Base-by-base conservation (phyloP, 345 rosid species). In the Hirschfeldia incana region DNA sequence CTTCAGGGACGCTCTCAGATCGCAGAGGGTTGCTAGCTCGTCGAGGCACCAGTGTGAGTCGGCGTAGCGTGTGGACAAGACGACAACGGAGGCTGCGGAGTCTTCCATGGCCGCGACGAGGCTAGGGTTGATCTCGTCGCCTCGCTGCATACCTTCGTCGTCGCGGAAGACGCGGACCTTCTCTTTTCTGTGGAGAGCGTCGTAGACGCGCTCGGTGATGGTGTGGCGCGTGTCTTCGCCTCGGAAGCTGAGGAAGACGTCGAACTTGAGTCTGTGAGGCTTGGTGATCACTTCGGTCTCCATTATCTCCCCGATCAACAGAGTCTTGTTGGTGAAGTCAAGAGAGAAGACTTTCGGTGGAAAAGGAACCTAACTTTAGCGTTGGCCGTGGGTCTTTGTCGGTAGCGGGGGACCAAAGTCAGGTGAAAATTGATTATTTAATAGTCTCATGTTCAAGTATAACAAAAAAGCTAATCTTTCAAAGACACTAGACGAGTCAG, bases 181-280 rank as follows among this genome's bases (percentile, higher is more conserved):
- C 7, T 77, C 44, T 21, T 30, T 65, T 9, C 44, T 6, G 42
- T 39, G 13, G 2, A 8, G 70, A n/a, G 84, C 84, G 0, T 65
- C 55, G 12, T 8, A 10, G 79, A 89, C 81, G 2, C 29, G 16
- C 49, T 5, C 27, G 3, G 87, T 80, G 80, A 89, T 32, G 70
- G 39, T 73, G 2, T 29, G 3, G 57, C 93, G 85, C 10, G 88
- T 87, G 76, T 89, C 93, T 65, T 76, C 85, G 13, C 90, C 88
- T 16, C 88, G 80, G 79, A 89, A 89, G 17, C 91, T 89, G 9
- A 89, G 77, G 77, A 89, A 87, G 3, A 86, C 87, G 81, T 89
- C 89, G 77, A 73, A 89, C 6, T 63, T 70, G 72, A 80, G 84
- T 66, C 92, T 82, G 30, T 83, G 78, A 29, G 78, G 83, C 49